A percentile compares a stretch with the other conserved stretches of the same genome.
phyloP scores from a whole-genome alignment of 2,329 filamentous ascomycete species.

The Cladosporium sp. region DNA sequence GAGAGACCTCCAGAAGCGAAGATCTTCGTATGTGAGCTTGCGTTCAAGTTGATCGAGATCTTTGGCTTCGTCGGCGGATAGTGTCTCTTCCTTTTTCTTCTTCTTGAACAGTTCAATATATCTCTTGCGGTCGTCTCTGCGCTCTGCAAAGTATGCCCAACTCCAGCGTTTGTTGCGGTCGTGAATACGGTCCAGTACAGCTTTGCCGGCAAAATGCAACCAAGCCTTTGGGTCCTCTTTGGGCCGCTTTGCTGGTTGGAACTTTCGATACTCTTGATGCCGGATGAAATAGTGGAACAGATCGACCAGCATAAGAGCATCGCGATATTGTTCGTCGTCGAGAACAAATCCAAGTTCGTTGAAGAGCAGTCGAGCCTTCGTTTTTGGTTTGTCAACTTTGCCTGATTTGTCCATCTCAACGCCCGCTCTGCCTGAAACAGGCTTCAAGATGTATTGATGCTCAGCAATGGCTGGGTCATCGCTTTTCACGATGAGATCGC shows the following conservation, averaged over 20 bases:
- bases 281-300: slow-evolving; percentile 97
- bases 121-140: slow-evolving; percentile 78
- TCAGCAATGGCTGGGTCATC: slow-evolving; percentile 53
- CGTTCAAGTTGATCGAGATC: slow-evolving; percentile 74
- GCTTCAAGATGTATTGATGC: slow-evolving; percentile 93
- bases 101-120: slow-evolving; percentile 98
- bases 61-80: slow-evolving; percentile 65
- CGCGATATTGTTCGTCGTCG: slow-evolving; percentile 95
- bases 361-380: slow-evolving; percentile 87
- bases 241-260: slow-evolving; percentile 78
- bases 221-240: slow-evolving; percentile 91
- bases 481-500: slow-evolving; percentile 70
- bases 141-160: slow-evolving; percentile 91
- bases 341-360: slow-evolving; percentile 98
- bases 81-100: slow-evolving; percentile 64
- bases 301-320: slow-evolving; percentile 96
- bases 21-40: slow-evolving; percentile 88
- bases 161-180: slow-evolving; percentile 90
- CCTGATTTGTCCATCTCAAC: slow-evolving; percentile 93
- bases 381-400: slow-evolving; percentile 70
- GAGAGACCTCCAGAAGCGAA: slow-evolving; percentile 94
- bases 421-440: slow-evolving; percentile 91
- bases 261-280: slow-evolving; percentile 93
- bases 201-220: slow-evolving; percentile 85
- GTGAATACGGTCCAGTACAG: slow-evolving; percentile 89